These are phyloP conservation scores for Russula sp. DNA, from an alignment of 768 basidiomycete genomes.

Conservation along the genomic window DNA sequence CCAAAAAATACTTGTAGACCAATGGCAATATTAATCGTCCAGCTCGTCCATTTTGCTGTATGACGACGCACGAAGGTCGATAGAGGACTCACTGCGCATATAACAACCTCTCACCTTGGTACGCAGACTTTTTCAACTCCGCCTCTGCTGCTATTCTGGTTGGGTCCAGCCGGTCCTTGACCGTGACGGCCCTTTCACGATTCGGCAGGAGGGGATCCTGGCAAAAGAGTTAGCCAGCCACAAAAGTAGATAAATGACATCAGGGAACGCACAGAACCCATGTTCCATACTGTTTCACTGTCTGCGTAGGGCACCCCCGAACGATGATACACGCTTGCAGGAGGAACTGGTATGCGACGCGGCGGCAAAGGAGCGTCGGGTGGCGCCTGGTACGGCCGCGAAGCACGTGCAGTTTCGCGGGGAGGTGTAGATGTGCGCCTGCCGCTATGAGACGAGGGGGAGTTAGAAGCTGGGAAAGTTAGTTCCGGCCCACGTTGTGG, in stretches of 20 bases:
- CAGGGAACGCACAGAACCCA: neutral
- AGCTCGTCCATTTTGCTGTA: conserved; percentile 21
- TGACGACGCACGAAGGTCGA: neutral
- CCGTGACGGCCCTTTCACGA: neutral
- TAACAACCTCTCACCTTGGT: conserved; percentile 3
- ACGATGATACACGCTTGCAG: neutral
- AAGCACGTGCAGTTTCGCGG: neutral
- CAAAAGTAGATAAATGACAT: neutral
- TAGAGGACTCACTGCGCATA: neutral
- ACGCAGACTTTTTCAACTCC: neutral
- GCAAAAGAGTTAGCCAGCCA: neutral
- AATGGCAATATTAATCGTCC: conserved; percentile 27
- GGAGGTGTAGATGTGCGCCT: neutral
- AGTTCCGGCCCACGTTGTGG: neutral
- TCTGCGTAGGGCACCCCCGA: neutral
- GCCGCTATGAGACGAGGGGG: neutral
- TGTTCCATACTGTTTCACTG: neutral
- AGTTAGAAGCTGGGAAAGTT: neutral
- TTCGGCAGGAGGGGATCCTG: neutral
- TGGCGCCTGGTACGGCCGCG: neutral
- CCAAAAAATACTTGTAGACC: conserved; percentile 29
- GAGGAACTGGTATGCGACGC: neutral
- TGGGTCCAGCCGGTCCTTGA: neutral
- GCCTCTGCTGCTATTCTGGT: neutral
- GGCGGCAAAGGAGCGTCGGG: neutral